Evolutionary conservation across 179 eudicot genomes (phyloP).

Genomic region (Silene coronaria): DNA sequence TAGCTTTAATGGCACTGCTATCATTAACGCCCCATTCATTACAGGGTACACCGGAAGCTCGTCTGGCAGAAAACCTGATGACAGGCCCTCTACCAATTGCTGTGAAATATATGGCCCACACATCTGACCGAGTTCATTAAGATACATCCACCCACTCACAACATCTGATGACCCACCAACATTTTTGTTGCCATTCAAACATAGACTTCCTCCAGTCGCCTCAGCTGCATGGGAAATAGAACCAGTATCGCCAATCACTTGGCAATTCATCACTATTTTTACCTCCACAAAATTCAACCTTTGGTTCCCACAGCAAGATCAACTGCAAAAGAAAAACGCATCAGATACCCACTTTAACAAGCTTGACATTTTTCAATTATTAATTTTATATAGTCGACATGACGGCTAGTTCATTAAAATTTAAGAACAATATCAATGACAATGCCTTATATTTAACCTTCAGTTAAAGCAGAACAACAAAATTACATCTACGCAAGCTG

Average conservation of each 20-base stretch:
- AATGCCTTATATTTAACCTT: not conserved
- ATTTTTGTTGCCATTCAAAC: constrained; percentile 21
- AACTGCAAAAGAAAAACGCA: constrained; percentile 8
- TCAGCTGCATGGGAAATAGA: constrained; percentile 30
- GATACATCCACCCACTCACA: constrained; percentile 94
- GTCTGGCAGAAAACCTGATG: constrained; percentile 74
- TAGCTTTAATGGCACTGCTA: constrained; percentile 65
- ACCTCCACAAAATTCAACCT: constrained; percentile 29
- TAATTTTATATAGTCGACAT: not conserved
- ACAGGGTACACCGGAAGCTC: constrained; percentile 87
- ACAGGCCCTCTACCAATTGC: constrained; percentile 79
- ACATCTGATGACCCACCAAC: constrained; percentile 27
- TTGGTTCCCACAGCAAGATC: constrained; percentile 32
- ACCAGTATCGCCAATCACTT: constrained; percentile 41
- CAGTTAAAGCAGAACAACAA: not conserved
- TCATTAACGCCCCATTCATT: constrained; percentile 46
- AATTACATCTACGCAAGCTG: not conserved
- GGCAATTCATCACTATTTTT: constrained; percentile 43
- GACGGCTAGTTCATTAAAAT: not conserved
- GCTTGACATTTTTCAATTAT: not conserved
- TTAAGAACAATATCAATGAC: not conserved
- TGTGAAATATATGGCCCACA: constrained; percentile 90
- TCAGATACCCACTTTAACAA: not conserved
- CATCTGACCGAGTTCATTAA: constrained; percentile 75
- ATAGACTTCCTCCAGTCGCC: constrained; percentile 28